Conservation (phyloP, 208 protist genomes). For the Porcisia hertigi region DNA sequence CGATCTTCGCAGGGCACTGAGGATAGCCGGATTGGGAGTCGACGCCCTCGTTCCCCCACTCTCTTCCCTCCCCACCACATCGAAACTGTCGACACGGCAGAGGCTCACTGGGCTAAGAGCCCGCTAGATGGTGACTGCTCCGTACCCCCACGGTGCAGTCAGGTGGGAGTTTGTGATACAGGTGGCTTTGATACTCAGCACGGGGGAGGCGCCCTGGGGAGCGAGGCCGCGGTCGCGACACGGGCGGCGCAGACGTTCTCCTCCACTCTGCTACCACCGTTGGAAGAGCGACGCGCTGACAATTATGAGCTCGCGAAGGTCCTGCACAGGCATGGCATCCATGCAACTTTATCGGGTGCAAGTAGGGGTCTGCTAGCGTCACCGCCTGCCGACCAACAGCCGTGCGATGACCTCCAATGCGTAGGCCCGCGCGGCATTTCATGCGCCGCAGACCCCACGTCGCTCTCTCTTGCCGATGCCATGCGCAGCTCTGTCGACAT, state of each 20-base stretch:
- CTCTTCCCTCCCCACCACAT: neutral
- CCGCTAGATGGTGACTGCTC: neutral
- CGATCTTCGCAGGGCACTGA: neutral
- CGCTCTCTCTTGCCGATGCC: neutral
- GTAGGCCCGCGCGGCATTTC: neutral
- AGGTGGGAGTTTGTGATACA: neutral
- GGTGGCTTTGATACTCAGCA: neutral
- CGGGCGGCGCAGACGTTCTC: slow-evolving; percentile 14
- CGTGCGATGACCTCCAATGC: neutral
- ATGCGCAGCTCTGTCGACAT: neutral
- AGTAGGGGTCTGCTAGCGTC: slow-evolving; percentile 8
- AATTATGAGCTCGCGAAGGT: slow-evolving; percentile 16
- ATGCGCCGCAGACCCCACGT: neutral
- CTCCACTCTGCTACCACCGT: slow-evolving; percentile 10
- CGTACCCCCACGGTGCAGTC: neutral
- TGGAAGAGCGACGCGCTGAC: slow-evolving; percentile 10
- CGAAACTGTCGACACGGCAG: neutral
- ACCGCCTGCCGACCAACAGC: neutral
- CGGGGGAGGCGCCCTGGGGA: neutral
- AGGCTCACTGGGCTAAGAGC: neutral
- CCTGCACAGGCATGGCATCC: neutral
- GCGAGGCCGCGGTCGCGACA: neutral
- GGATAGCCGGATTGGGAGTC: neutral
- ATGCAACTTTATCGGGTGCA: neutral
- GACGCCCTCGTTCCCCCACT: neutral